A percentile compares a stretch with the other conserved stretches of the same genome.
These are phyloP conservation scores for Glaciozyma martinii DNA, from an alignment of 768 basidiomycete genomes.

Conservation along the genomic window DNA sequence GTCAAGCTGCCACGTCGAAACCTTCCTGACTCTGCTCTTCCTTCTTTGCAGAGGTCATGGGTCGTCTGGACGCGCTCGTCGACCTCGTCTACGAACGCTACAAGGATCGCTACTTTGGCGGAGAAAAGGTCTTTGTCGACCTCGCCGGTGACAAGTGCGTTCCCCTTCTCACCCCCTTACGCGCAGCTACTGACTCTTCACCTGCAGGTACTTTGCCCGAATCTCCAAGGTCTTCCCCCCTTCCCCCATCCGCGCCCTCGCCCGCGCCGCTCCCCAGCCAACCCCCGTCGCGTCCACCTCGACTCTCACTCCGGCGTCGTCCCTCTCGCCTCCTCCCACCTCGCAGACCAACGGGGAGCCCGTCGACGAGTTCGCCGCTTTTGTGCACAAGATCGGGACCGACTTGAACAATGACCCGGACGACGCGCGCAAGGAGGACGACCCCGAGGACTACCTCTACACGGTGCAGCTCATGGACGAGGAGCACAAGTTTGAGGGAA, in stretches of 20 bases:
- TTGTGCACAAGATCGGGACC: slow-evolving; percentile 59
- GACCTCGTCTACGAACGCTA: slow-evolving; percentile 93
- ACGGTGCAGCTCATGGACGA: slow-evolving; percentile 63
- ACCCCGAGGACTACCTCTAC: slow-evolving; percentile 75
- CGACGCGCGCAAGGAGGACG: slow-evolving; percentile 61
- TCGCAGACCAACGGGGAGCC: slow-evolving; percentile 32
- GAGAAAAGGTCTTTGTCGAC: slow-evolving; percentile 85
- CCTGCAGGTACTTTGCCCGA: slow-evolving; percentile 63
- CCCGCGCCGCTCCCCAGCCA: slow-evolving; percentile 42
- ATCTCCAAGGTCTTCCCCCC: slow-evolving; percentile 66
- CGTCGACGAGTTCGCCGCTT: slow-evolving; percentile 44
- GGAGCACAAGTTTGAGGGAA: slow-evolving; percentile 51
- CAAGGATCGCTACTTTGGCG: slow-evolving; percentile 86
- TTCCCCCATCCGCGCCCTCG: slow-evolving; percentile 22
- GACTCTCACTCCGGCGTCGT: neutral
- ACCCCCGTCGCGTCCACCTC: slow-evolving; percentile 44
- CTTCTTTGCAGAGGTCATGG: slow-evolving; percentile 72
- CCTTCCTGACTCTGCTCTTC: neutral
- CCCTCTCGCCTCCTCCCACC: neutral
- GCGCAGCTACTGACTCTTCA: neutral
- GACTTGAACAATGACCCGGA: slow-evolving; percentile 68
- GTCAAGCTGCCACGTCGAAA: too few species aligned
- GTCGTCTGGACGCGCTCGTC: slow-evolving; percentile 86
- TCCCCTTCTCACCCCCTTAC: slow-evolving; percentile 7
- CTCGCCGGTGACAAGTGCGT: slow-evolving; percentile 71